Percentiles rank a stretch among this genome's conserved stretches.
These are phyloP conservation scores for Noccaea caerulescens DNA, from an alignment of 345 rosid species.

Conservation along the genomic window DNA sequence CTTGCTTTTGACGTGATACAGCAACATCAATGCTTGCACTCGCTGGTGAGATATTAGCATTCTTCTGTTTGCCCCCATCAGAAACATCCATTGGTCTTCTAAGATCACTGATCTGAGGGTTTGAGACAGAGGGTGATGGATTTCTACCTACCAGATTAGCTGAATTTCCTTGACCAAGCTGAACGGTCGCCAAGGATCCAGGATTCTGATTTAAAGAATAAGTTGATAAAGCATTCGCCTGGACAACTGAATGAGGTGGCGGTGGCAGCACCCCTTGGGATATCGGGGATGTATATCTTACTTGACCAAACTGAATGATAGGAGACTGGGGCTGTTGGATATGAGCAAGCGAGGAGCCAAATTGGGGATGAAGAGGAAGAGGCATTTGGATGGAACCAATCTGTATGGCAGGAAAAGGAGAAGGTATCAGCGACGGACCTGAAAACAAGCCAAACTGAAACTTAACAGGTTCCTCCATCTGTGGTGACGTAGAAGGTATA, in stretches of 20 bases:
- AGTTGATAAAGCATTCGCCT: slow-evolving; percentile 51
- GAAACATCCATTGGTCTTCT: slow-evolving; percentile 54
- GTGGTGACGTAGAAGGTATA: slow-evolving; percentile 51
- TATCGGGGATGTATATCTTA: slow-evolving; percentile 75
- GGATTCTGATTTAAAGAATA: slow-evolving; percentile 58
- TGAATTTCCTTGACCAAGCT: slow-evolving; percentile 50
- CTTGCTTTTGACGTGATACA: slow-evolving; percentile 49
- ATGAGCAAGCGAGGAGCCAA: slow-evolving; percentile 62
- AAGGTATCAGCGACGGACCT: slow-evolving; percentile 86
- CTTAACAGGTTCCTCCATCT: slow-evolving; percentile 69
- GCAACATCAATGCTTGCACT: slow-evolving; percentile 45
- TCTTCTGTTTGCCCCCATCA: slow-evolving; percentile 48
- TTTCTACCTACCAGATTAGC: slow-evolving; percentile 45
- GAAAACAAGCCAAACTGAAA: slow-evolving; percentile 97
- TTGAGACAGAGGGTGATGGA: slow-evolving; percentile 47
- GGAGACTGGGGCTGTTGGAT: slow-evolving; percentile 74
- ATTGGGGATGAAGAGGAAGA: slow-evolving; percentile 85
- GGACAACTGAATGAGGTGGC: slow-evolving; percentile 64
- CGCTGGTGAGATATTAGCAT: slow-evolving; percentile 46
- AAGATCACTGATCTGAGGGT: slow-evolving; percentile 53
- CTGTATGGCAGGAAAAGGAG: slow-evolving; percentile 97
- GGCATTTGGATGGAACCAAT: slow-evolving; percentile 99
- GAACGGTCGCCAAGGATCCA: slow-evolving; percentile 52
- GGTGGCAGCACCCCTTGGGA: slow-evolving; percentile 75
- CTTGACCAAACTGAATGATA: slow-evolving; percentile 91